phyloP scores from a whole-genome alignment of 371 early-diverging fungal genomes.

The Nematocida parisii region DNA sequence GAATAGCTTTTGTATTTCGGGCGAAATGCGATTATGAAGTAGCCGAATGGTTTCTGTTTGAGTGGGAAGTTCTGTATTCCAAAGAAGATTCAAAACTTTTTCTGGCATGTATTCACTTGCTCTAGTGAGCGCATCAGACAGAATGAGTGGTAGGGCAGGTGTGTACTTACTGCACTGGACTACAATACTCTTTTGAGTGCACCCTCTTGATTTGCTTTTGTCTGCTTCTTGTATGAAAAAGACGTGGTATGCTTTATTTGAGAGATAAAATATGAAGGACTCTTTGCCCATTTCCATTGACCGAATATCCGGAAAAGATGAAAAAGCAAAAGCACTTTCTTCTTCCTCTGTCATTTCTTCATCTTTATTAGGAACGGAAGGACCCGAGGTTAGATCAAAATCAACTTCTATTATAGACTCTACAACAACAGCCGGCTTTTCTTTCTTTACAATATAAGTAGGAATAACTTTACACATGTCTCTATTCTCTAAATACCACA shows the following conservation, averaged over 20 bases:
- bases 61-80: neutral
- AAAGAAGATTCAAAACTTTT: neutral
- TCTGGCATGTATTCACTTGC: neutral
- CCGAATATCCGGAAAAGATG: neutral
- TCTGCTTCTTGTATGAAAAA: neutral
- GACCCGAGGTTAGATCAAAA: neutral
- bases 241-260: neutral
- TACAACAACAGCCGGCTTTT: neutral
- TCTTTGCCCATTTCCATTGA: slow-evolving; percentile 13
- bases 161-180: neutral
- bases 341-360: neutral
- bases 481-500: slow-evolving; percentile 52
- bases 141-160: neutral
- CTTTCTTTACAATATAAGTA: neutral
- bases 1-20: neutral
- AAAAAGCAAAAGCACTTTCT: neutral
- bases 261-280: neutral
- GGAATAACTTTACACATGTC: slow-evolving; percentile 11
- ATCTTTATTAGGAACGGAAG: neutral
- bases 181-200: slow-evolving; percentile 4
- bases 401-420: neutral
- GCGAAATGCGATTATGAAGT: neutral
- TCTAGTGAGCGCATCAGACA: neutral
- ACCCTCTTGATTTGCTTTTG: neutral
- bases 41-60: neutral